Base-by-base conservation (phyloP, 305 asterid species). In the Striga hermonthica region DNA sequence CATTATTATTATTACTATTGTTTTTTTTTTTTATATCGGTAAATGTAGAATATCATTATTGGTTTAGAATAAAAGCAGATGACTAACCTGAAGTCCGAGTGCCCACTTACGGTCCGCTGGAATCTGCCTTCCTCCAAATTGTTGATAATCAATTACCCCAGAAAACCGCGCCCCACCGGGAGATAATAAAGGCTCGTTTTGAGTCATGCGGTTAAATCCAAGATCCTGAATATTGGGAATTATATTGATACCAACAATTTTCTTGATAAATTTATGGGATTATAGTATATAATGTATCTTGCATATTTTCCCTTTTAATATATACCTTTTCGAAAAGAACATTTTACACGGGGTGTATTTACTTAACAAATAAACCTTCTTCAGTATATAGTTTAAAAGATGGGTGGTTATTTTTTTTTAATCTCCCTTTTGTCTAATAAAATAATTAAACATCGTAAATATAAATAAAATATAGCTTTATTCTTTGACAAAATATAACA, bases 21-120 rank as follows among this genome's bases (percentile, higher is more conserved):
- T 9, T 10, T 47, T 10, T 2, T n/a, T 47, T n/a, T 1, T 4
- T 22, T 22, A 0, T 22, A 22, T 22, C 15, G 41, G 38, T 43
- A 38, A 57, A 44, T 34, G 37, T 40, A 9, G 7, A 35, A 6
- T 38, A 53, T 43, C 47, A 50, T 8, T 6, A 1, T 57, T 38
- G 54, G 15, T 62, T 72, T 37, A 22, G 43, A 64, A 37, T 56
- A 39, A 39, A 64, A 58, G 67, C 71, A 73, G 62, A 41, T 56
- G 72, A 76, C 83, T 45, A 76, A 92, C 99, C 97, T 93, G 99
- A 60, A 93, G 96, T 55, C 97, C 99, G 74, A 88, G 99, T 64
- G 97, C 91, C 99, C 97, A 93, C 82, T 90, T 93, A 74, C 84
- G 78, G 43, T 90, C 98, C n/a, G 71, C 70, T 8, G 83, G 81